Conservation (phyloP, 768 basidiomycete species). For the Phlebiopsis gigantea region DNA sequence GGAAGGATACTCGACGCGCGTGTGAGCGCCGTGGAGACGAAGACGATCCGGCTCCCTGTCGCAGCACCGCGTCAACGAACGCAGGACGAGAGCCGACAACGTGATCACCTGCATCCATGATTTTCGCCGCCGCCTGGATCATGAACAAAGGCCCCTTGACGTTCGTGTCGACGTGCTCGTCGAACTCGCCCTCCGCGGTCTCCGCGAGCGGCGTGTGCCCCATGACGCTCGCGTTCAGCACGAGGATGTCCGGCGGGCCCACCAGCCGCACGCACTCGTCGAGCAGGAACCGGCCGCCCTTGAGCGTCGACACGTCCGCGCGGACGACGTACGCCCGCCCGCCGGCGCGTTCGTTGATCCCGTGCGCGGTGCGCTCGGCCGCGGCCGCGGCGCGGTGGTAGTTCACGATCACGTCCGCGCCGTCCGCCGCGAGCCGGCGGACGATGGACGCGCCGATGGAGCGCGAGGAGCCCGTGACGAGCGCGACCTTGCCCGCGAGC, state of each 20-base stretch:
- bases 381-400: conserved; percentile 37
- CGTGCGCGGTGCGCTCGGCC: conserved; percentile 42
- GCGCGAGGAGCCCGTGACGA: conserved; percentile 58
- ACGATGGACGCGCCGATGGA: conserved; percentile 56
- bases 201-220: conserved; percentile 43
- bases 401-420: conserved; percentile 56
- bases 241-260: conserved; percentile 52
- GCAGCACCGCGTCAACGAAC: not conserved
- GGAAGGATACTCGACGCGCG: conserved; percentile 38
- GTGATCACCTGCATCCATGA: conserved; percentile 39
- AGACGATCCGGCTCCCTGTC: conserved; percentile 48
- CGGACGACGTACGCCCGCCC: conserved; percentile 44
- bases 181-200: conserved; percentile 47
- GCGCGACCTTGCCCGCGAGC: conserved; percentile 25
- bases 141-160: conserved; percentile 58
- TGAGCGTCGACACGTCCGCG: conserved; percentile 45
- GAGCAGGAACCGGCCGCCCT: conserved; percentile 43
- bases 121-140: conserved; percentile 39
- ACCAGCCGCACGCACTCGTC: conserved; percentile 43
- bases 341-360: conserved; percentile 37
- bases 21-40: conserved; percentile 51
- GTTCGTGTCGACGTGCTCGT: conserved; percentile 47
- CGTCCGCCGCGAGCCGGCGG: conserved; percentile 45
- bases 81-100: not conserved
- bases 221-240: conserved; percentile 57